Evolutionary conservation across 2,329 filamentous ascomycete species (phyloP), one percentile per base, ranked within the genome.

Genomic region (Ceratocystis albifundus): DNA sequence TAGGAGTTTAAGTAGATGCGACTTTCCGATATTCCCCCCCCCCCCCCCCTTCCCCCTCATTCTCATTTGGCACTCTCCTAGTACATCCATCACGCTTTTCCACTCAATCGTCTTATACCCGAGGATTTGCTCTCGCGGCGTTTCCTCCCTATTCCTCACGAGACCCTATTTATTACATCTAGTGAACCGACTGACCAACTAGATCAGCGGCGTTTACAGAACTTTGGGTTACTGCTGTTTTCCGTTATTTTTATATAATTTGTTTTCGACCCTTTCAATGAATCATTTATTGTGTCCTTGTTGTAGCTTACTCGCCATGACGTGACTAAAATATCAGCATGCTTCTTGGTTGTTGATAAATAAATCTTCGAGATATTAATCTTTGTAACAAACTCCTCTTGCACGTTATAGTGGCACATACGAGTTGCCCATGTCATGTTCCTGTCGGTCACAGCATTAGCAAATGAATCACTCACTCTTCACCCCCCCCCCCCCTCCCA

Each of bases 401-500:
- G 53, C 17, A 25, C 28, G 8, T 59, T 30, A 64, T n/a, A 69
- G 53, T 10, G 66, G 30, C 44, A 77, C 75, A 73, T 80, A 83
- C 36, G 80, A 83, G 69, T 88, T 88, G 61, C 85, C 85, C 75
- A 87, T 78, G 71, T 86, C 82, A 72, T 88, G 85, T 74, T 88
- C 84, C 55, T 84, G 87, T 36, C 68, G 20, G 17, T 63, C 12
- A 22, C 55, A 12, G 20, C 36, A 62, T 65, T 64, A 57, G 45
- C 7, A 10, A n/a, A 68, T 30, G 55, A 41, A n/a, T n/a, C n/a
- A n/a, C n/a, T n/a, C n/a, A n/a, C n/a, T n/a, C n/a, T n/a, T n/a
- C n/a, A n/a, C n/a, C n/a, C n/a, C n/a, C n/a, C n/a, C n/a, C n/a
- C n/a, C n/a, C n/a, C n/a, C n/a, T n/a, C 46, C 36, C n/a, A 62